A percentile compares a stretch with the other conserved stretches of the same genome.
phyloP scores from a whole-genome alignment of 768 basidiomycete genomes.

The Kondoa malvinella region DNA sequence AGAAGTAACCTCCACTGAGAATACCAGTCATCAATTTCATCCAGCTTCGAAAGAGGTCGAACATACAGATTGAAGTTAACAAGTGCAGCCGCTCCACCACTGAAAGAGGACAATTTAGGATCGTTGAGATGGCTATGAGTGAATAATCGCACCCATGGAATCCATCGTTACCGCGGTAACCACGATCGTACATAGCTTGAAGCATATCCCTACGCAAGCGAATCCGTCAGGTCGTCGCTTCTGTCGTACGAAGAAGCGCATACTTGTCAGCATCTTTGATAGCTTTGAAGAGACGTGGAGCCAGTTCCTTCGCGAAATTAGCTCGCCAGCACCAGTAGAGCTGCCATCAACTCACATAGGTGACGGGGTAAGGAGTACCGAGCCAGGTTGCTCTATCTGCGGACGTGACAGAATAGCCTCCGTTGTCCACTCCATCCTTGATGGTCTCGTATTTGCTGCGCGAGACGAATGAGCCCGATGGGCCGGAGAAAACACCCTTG shows the following conservation, averaged over 20 bases:
- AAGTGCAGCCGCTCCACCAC: background rate
- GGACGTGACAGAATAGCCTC: background rate
- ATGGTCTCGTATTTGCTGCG: background rate
- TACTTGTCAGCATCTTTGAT: background rate
- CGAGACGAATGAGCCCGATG: background rate
- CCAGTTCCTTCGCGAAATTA: background rate
- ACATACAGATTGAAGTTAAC: background rate
- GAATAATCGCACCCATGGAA: too few species aligned
- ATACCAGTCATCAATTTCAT: too few species aligned
- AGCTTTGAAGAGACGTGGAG: background rate
- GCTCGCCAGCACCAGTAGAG: background rate
- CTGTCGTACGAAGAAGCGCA: too few species aligned
- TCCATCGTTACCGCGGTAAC: conserved; percentile 1
- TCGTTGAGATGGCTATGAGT: too few species aligned
- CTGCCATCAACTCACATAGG: background rate
- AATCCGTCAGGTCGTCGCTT: too few species aligned
- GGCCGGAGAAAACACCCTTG: too few species aligned
- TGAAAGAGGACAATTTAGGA: too few species aligned
- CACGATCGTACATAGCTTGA: background rate
- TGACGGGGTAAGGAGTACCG: background rate
- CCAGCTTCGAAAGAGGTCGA: too few species aligned
- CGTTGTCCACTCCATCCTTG: background rate
- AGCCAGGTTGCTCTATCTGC: background rate
- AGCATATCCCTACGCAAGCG: too few species aligned
- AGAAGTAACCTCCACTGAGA: background rate